phyloP scores from a whole-genome alignment of 495 filamentous ascomycete genomes.

The Trichoderma reesei region DNA sequence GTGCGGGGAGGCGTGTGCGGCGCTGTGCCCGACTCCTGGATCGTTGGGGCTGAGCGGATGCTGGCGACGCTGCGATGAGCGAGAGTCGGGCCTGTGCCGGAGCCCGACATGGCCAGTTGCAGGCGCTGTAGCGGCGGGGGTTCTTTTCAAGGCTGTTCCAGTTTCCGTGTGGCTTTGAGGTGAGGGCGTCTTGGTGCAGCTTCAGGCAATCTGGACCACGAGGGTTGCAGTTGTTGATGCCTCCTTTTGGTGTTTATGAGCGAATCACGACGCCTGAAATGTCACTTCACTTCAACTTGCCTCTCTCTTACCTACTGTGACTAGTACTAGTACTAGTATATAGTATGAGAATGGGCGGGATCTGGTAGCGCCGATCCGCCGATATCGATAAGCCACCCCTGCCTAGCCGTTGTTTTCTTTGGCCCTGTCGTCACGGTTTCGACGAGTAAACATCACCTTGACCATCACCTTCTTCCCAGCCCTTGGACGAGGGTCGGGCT shows the following conservation, averaged over 20 bases:
- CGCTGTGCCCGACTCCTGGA: conserved; percentile 22
- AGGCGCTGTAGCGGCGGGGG: neutral
- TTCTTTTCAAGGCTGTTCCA: neutral
- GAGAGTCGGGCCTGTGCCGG: conserved; percentile 23
- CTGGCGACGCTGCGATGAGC: conserved; percentile 42
- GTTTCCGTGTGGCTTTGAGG: neutral
- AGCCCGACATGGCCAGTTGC: conserved; percentile 18
- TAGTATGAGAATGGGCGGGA: neutral
- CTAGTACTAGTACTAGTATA: too few species aligned
- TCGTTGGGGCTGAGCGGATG: conserved; percentile 34
- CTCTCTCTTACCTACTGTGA: neutral
- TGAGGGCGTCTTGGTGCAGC: neutral
- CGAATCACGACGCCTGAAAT: neutral
- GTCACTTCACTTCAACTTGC: neutral
- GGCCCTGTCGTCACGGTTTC: neutral
- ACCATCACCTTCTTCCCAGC: conserved; percentile 6
- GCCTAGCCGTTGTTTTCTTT: neutral
- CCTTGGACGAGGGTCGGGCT: neutral
- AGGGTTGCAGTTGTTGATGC: neutral
- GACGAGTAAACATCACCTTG: neutral
- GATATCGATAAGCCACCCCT: neutral
- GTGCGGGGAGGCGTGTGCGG: conserved; percentile 54
- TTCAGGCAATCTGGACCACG: neutral
- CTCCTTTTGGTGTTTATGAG: neutral
- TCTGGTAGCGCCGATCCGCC: neutral